These are phyloP conservation scores for Kwoniella botswanensis DNA, from an alignment of 768 basidiomycete genomes.

Conservation along the genomic window DNA sequence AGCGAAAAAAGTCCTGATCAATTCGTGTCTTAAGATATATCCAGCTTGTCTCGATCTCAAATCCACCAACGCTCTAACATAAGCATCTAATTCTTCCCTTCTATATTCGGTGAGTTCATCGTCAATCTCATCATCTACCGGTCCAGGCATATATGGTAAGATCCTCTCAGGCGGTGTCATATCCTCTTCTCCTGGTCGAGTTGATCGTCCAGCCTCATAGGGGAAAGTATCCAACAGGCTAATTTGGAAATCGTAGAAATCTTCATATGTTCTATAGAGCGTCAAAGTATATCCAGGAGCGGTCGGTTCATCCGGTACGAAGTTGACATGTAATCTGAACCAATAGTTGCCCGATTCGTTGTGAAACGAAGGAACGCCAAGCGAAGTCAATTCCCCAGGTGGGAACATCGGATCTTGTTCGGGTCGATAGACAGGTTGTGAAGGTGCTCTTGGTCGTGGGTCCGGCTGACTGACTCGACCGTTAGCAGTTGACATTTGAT, in stretches of 20 bases:
- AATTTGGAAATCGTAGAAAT: conserved; percentile 98
- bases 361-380: conserved; percentile 95
- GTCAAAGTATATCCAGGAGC: conserved; percentile 67
- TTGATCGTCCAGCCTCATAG: conserved; percentile 79
- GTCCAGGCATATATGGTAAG: conserved; percentile 97
- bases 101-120: conserved; percentile 78
- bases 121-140: conserved; percentile 75
- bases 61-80: conserved; percentile 77
- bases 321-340: conserved; percentile 91
- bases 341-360: conserved; percentile 94
- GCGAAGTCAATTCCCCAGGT: conserved; percentile 77
- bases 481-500: conserved; percentile 15
- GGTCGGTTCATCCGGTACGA: conserved; percentile 73
- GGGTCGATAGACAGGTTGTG: conserved; percentile 41
- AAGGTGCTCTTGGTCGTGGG: conserved; percentile 1
- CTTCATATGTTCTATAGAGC: conserved; percentile 93
- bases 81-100: conserved; percentile 82
- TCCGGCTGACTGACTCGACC: conserved; percentile 1
- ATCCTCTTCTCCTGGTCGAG: conserved; percentile 34
- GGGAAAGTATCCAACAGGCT: conserved; percentile 84
- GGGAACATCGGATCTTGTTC: conserved; percentile 48
- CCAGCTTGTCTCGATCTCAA: conserved; percentile 70
- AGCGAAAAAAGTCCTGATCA: conserved; percentile 81
- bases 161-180: conserved; percentile 65
- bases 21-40: conserved; percentile 78